These are phyloP conservation scores for Primulina huaijiensis DNA, from an alignment of 257 asterid species.

Conservation along the genomic window DNA sequence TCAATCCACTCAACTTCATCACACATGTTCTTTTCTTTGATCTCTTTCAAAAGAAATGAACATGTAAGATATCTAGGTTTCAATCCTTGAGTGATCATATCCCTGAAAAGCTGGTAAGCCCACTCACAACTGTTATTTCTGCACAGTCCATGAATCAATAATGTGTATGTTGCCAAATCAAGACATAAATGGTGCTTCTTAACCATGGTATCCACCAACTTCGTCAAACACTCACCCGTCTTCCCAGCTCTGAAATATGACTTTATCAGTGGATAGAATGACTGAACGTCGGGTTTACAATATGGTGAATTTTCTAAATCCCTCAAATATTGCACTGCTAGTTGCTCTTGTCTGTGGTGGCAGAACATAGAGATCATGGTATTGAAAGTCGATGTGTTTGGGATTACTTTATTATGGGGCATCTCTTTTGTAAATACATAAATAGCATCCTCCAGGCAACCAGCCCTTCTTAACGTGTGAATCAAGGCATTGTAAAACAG, in stretches of 20 bases:
- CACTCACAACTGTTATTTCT: constrained; percentile 48
- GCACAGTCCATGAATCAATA: constrained; percentile 82
- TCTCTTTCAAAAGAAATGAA: constrained; percentile 56
- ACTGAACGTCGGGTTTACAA: constrained; percentile 77
- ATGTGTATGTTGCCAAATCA: constrained; percentile 69
- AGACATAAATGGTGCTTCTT: constrained; percentile 62
- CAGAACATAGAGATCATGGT: constrained; percentile 83
- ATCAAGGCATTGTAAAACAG: constrained; percentile 67
- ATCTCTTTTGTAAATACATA: constrained; percentile 52
- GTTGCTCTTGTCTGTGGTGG: constrained; percentile 45
- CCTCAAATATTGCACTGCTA: constrained; percentile 47
- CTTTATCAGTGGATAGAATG: constrained; percentile 68
- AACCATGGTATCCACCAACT: constrained; percentile 54
- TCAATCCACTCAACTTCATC: constrained; percentile 53
- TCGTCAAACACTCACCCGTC: constrained; percentile 27
- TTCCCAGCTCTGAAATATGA: constrained; percentile 41
- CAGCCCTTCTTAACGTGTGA: constrained; percentile 64
- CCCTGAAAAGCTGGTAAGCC: constrained; percentile 59
- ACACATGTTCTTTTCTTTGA: constrained; percentile 54
- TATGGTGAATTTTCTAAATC: constrained; percentile 51
- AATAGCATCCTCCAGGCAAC: constrained; percentile 46
- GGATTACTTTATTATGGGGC: constrained; percentile 41
- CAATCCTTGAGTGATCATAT: constrained; percentile 61
- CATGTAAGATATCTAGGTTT: constrained; percentile 80
- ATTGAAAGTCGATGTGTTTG: constrained; percentile 74